Evolutionary conservation across 176 grass and related monocot genomes (phyloP).

Genomic region (Otatea glauca): DNA sequence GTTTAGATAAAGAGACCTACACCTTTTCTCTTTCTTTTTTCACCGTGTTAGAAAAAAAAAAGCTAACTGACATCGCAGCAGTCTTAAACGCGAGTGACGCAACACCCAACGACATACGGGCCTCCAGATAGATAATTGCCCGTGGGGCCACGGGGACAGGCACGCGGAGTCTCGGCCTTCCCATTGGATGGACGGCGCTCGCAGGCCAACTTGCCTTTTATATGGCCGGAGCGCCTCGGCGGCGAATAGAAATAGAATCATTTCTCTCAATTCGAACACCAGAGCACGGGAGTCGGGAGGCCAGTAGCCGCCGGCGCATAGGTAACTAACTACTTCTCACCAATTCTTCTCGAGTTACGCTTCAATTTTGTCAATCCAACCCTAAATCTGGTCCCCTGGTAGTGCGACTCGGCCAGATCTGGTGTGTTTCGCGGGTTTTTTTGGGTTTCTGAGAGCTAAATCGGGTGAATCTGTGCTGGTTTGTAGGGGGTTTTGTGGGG

Average conservation of each 20-base stretch:
- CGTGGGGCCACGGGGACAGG: neutral
- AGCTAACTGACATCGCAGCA: no score
- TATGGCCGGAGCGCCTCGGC: slow-evolving; percentile 1
- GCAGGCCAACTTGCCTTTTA: neutral
- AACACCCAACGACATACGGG: neutral
- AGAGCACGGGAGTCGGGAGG: neutral
- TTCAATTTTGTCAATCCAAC: neutral
- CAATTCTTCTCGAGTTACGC: neutral
- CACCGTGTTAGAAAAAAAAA: no score
- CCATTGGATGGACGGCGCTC: neutral
- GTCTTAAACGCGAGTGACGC: no score
- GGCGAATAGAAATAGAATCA: neutral
- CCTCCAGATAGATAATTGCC: no score
- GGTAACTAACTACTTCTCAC: slow-evolving; percentile 18
- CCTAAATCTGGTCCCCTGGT: neutral
- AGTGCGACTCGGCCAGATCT: slow-evolving; percentile 17
- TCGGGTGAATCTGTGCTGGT: slow-evolving; percentile 29
- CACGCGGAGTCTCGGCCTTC: neutral
- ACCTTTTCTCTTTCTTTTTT: no score
- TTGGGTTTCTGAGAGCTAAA: neutral
- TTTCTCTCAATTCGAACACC: neutral
- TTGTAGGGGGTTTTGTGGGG: neutral
- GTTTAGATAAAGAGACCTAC: no score
- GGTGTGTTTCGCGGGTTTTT: slow-evolving; percentile 1
- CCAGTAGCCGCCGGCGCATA: neutral